Evolutionary conservation across 2,329 filamentous ascomycete species (phyloP).

Genomic region (Ophiostoma piceae): DNA sequence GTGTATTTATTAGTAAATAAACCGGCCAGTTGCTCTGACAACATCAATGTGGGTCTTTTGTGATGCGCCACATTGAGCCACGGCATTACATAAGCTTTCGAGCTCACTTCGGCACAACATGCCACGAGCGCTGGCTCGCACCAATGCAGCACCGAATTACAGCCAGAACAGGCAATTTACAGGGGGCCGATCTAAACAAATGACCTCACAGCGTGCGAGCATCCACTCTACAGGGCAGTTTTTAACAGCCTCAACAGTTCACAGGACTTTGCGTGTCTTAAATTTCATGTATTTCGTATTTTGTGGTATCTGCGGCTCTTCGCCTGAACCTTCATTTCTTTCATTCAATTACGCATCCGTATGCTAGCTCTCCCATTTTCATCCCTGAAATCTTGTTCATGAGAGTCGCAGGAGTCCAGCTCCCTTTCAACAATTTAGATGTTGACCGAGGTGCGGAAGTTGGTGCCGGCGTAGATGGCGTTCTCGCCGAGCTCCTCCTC

Average conservation of each 20-base stretch:
- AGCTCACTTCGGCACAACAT: conserved; percentile 4
- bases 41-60: not conserved
- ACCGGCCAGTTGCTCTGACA: conserved; percentile 25
- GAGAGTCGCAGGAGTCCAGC: not conserved
- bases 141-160: conserved; percentile 13
- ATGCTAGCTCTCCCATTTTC: conserved; percentile 6
- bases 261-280: not conserved
- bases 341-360: conserved; percentile 15
- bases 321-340: conserved; percentile 18
- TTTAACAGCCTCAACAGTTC: not conserved
- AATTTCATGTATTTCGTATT: conserved; percentile 15
- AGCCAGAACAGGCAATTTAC: conserved; percentile 16
- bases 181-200: conserved; percentile 10
- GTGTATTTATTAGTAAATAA: conserved; percentile 28
- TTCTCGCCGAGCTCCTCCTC: conserved; percentile 96
- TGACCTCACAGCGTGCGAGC: conserved; percentile 14
- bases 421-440: conserved; percentile 54
- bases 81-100: not conserved
- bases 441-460: conserved; percentile 88
- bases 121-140: conserved; percentile 12
- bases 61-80: not conserved
- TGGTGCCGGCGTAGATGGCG: conserved; percentile 83
- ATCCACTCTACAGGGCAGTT: not conserved
- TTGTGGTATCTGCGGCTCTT: conserved; percentile 23
- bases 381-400: conserved; percentile 6